These are phyloP conservation scores for Serendipita vermifera DNA, from an alignment of 768 basidiomycete genomes.

Conservation along the genomic window DNA sequence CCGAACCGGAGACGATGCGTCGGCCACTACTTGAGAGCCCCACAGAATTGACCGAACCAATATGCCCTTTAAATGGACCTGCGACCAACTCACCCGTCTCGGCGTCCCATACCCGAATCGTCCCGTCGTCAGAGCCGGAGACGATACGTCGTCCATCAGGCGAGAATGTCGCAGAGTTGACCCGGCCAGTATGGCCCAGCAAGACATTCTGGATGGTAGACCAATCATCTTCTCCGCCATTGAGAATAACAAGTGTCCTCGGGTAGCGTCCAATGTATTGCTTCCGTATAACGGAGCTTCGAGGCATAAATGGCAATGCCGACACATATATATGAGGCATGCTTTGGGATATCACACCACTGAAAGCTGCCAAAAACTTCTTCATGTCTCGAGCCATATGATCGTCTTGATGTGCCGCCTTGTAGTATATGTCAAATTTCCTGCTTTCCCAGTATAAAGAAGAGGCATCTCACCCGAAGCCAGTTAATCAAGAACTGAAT, in stretches of 20 bases:
- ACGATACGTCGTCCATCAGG: constrained; percentile 11
- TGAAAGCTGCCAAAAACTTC: not conserved
- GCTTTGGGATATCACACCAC: constrained; percentile 2
- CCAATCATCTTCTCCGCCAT: not conserved
- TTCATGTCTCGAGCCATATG: not conserved
- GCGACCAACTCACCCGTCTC: not conserved
- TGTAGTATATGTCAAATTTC: not conserved
- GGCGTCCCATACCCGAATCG: constrained; percentile 10
- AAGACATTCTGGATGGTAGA: not conserved
- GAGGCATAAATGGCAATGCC: constrained; percentile 18
- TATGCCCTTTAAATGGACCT: not conserved
- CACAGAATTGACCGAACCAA: not conserved
- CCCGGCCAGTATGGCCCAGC: constrained; percentile 1
- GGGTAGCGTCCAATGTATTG: not conserved
- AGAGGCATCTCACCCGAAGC: not conserved
- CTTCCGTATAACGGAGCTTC: not conserved
- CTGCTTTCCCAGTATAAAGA: not conserved
- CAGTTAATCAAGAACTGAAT: not conserved
- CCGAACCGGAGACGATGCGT: not conserved
- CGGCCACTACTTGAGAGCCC: constrained; percentile 10
- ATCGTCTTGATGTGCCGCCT: not conserved
- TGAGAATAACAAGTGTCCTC: not conserved
- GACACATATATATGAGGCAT: constrained; percentile 11
- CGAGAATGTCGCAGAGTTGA: constrained; percentile 10
- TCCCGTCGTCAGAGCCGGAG: constrained; percentile 11